A percentile compares a stretch with the other conserved stretches of the same genome.
Conservation (phyloP, 2,329 filamentous ascomycete genomes). For the Aspergillus luchuensis region DNA sequence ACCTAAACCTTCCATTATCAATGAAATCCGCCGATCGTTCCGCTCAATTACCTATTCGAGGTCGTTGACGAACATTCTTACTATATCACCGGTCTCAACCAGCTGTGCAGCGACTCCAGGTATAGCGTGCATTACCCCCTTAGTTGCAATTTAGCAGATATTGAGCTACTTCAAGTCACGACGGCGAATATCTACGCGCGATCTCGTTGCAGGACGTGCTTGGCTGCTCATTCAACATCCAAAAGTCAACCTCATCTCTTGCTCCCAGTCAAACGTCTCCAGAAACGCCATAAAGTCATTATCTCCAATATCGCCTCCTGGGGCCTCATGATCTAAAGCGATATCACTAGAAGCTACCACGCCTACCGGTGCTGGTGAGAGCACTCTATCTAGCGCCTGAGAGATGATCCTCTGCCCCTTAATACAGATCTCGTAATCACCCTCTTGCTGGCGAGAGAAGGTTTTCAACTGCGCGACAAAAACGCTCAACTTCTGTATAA, state of each 20-base stretch:
- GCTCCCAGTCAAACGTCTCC: slow-evolving; percentile 23
- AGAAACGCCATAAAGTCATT: slow-evolving; percentile 19
- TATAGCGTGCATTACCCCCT: no score
- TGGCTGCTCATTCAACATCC: not conserved
- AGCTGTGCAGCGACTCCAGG: no score
- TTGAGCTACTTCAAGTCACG: no score
- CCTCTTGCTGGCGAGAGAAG: slow-evolving; percentile 13
- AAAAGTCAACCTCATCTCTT: slow-evolving; percentile 14
- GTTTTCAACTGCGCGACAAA: slow-evolving; percentile 21
- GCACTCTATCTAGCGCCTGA: slow-evolving; percentile 19
- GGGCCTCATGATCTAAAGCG: not conserved
- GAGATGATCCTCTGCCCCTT: slow-evolving; percentile 18
- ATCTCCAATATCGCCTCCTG: not conserved
- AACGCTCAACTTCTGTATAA: slow-evolving; percentile 28
- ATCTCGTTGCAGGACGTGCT: no score
- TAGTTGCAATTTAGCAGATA: no score
- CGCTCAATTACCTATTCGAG: no score
- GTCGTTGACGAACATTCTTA: no score
- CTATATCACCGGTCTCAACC: no score
- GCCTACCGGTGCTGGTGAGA: slow-evolving; percentile 5
- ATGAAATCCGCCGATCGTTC: no score
- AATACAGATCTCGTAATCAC: slow-evolving; percentile 15
- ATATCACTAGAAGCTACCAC: not conserved
- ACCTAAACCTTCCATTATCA: no score
- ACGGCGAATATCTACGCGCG: no score